Evolutionary conservation across 2,329 filamentous ascomycete species (phyloP), one percentile per base, ranked within the genome.

Genomic region (Colletotrichum aenigma): DNA sequence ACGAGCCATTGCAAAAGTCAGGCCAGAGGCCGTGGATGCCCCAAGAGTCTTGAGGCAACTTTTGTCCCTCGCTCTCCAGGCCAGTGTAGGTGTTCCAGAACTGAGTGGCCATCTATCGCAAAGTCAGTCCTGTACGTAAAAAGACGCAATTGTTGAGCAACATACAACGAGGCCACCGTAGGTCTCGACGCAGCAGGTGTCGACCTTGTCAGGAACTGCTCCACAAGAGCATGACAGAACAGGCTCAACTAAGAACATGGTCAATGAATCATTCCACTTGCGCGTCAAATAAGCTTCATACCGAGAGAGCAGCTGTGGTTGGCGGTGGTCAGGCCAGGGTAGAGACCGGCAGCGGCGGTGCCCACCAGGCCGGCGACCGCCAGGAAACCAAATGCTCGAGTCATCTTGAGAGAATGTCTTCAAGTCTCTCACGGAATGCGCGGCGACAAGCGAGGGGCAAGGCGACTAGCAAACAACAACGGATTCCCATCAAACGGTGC

Each of bases 51-150:
- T 84, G 81, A 2, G 92, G 92, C 9, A 93, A 86, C 26, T 91
- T 80, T 80, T 94, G 92, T 12, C 90, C 90, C 71, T 89, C 70
- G 15, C 82, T 80, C 80, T 93, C 92, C 36, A 88, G 85, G 4
- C 91, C 92, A 0, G 92, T 93, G 80, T 92, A 91, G 0, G 90
- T 91, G 78, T 88, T 85, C 92, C 92, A 94, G 82, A 91, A 92
- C 77, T 93, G 92, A 0, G 92, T 94, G 71, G 85, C 85, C 4
- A 94, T 85, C 78, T 87, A 66, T 30, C 56, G 28, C 18, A 60
- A 24, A 56, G 16, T 66, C 16, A 58, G 24, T 38, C 8, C 3
- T 24, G 9, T 8, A 32, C 48, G 6, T 66, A 21, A 21, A 26
- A 62, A 15, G 21, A n/a, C 32, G 24, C 16, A 7, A 7, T 48